Conservation (phyloP, 2,329 filamentous ascomycete species). For the Microdochium paspali region DNA sequence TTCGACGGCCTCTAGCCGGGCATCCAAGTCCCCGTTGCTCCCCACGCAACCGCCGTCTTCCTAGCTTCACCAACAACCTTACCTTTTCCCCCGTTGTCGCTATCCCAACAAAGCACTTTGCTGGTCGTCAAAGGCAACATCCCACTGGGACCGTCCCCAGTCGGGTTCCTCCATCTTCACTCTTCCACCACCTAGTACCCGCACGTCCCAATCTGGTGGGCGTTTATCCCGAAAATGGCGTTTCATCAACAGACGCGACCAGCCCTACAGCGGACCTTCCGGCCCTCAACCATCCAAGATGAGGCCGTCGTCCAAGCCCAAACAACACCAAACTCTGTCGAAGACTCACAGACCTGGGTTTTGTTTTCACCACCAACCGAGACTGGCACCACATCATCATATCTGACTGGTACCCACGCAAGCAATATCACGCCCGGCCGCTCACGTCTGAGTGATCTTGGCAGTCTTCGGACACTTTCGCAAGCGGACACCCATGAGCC, state of each 20-base stretch:
- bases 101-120: background rate
- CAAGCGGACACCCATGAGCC: constrained; percentile 34
- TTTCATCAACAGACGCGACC: constrained; percentile 52
- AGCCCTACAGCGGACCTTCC: constrained; percentile 36
- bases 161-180: background rate
- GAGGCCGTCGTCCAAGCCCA: constrained; percentile 24
- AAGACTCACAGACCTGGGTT: constrained; percentile 89
- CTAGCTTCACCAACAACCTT: background rate
- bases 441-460: constrained; percentile 71
- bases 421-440: constrained; percentile 56
- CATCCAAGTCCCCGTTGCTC: too few relatives aligned
- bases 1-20: background rate
- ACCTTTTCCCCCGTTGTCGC: background rate
- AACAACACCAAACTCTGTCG: constrained; percentile 29
- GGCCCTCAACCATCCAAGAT: constrained; percentile 25
- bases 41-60: background rate
- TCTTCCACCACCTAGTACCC: background rate
- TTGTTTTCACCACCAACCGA: constrained; percentile 74
- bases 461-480: constrained; percentile 62
- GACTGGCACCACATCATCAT: constrained; percentile 50
- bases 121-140: background rate
- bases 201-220: background rate
- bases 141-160: background rate
- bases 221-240: constrained; percentile 30
- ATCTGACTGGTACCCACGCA: constrained; percentile 58